Base-by-base conservation (phyloP, 257 asterid genomes). In the Oldenlandia corymbosa region DNA sequence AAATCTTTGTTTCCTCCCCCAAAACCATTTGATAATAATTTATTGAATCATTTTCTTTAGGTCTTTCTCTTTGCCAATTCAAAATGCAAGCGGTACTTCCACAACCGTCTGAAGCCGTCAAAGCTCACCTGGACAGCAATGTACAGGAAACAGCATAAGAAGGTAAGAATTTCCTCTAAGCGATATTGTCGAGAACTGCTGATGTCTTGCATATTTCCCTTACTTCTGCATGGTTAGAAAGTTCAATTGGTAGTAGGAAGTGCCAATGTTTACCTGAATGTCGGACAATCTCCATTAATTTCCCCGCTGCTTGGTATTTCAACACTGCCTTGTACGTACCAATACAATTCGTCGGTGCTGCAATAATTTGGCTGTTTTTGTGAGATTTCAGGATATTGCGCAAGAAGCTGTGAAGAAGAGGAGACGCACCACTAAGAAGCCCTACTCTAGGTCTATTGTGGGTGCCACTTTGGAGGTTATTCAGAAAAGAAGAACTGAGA, bases 131-230 rank as follows among this genome's bases (percentile, higher is more conserved):
- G 83, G 83, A 78, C 83, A 24, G 83, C 83, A 49, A 73, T 78
- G 75, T 78, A 78, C 60, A 60, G 83, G 75, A 78, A 78, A 49
- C 84, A 79, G 46, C 84, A 79, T 74, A 68, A 81, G 80, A 81
- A 81, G 84, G 84, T 78, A 30, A 59, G 59, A 62, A 24, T 4
- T 34, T 34, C 39, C 9, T 34, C 9, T 34, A 9, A 4, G 4
- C 39, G 39, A 9, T 34, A 9, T 34, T 4, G 39, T 59, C 9
- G 17, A 45, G 12, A 34, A 9, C 56, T 37, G 16, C 24, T 53
- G 23, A 23, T 58, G 4, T 21, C 50, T 8, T 58, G 24, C 3
- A 11, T 45, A n/a, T 5, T 12, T 7, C 23, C 5, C 9, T 1
- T 17, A 3, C 9, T 45, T 45, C 3, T 16, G 23, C 50, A 16